phyloP scores from a whole-genome alignment of 1,284 basidiomycete species.

The Paramarasmius palmivorus region DNA sequence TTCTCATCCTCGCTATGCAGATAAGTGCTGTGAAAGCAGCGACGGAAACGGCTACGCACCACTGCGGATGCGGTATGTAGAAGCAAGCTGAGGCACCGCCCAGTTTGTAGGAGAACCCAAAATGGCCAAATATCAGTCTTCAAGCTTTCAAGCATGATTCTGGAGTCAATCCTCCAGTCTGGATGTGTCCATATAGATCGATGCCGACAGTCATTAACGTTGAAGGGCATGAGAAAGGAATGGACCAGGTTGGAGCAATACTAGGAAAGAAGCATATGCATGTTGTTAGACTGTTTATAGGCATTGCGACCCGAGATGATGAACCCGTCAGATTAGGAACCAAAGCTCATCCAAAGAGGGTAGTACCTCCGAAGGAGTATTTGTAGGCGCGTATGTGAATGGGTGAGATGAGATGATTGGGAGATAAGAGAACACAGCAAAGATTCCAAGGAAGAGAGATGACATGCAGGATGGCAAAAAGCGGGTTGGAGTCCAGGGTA shows the following conservation, averaged over 20 bases:
- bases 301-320: not conserved
- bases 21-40: no score
- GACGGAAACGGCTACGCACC: no score
- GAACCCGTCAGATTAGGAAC: not conserved
- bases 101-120: no score
- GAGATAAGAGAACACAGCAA: not conserved
- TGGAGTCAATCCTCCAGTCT: not conserved
- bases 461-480: not conserved
- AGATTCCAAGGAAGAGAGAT: not conserved
- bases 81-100: no score
- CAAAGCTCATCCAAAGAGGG: not conserved
- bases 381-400: not conserved
- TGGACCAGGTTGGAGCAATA: constrained; percentile 1
- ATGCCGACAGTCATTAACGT: not conserved
- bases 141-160: not conserved
- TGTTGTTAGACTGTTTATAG: constrained; percentile 4
- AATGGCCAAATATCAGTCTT: no score
- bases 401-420: not conserved
- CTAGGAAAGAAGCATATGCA: not conserved
- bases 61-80: no score
- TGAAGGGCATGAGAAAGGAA: not conserved
- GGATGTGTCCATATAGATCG: not conserved
- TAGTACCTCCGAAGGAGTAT: not conserved
- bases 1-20: no score
- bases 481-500: not conserved